These are phyloP conservation scores for Spathaspora passalidarum DNA, from an alignment of 805 yeast species.

Conservation along the genomic window DNA sequence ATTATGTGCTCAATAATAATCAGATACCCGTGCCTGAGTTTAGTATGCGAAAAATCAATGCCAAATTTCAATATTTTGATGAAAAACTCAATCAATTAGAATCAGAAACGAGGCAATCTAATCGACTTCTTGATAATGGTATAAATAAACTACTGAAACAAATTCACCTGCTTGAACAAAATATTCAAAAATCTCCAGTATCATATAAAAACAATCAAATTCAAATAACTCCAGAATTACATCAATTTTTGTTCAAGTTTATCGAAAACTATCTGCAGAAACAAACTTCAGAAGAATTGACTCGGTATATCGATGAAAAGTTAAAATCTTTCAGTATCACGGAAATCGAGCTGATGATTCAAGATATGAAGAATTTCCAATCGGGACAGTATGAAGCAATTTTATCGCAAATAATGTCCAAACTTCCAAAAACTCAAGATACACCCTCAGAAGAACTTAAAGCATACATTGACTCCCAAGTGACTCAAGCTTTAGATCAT, in stretches of 20 bases:
- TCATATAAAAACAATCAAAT: constrained; percentile 26
- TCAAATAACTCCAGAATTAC: constrained; percentile 40
- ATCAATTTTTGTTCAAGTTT: constrained; percentile 29
- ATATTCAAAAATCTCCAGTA: constrained; percentile 10
- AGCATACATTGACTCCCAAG: background rate
- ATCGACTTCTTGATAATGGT: background rate
- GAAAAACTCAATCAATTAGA: background rate
- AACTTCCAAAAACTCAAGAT: background rate
- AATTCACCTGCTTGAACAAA: background rate
- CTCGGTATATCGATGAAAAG: constrained; percentile 4
- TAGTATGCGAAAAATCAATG: background rate
- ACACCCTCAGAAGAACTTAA: background rate
- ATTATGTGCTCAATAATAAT: background rate
- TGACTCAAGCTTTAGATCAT: background rate
- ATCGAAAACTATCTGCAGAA: constrained; percentile 21
- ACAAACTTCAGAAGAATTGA: background rate
- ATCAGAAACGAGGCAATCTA: background rate
- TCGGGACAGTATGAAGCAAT: constrained; percentile 1
- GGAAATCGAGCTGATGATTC: background rate
- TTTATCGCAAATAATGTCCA: background rate
- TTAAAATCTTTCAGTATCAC: background rate
- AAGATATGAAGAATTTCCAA: background rate
- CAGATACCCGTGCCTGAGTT: background rate
- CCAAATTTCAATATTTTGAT: background rate
- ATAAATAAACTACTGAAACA: background rate